phyloP scores from a whole-genome alignment of 495 filamentous ascomycete genomes.

The Hyaloscypha finlandica region DNA sequence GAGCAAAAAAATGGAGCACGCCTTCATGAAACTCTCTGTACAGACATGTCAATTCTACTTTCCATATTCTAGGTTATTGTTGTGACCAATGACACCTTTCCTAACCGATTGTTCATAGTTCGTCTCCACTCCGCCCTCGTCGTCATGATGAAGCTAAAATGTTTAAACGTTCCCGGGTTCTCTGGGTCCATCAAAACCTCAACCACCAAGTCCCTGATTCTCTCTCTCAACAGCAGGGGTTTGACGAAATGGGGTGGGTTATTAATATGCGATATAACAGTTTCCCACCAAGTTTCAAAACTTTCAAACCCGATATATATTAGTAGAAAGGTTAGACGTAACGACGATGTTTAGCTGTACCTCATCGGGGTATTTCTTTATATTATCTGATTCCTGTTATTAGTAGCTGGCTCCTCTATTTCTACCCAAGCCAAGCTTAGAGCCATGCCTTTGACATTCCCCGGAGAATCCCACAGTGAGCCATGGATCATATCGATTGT shows the following conservation, averaged over 20 bases:
- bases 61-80: too few species aligned
- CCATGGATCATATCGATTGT: conserved; percentile 65
- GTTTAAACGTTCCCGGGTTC: conserved; percentile 45
- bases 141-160: conserved; percentile 51
- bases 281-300: conserved; percentile 52
- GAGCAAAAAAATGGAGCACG: too few species aligned
- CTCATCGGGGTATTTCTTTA: conserved; percentile 45
- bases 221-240: conserved; percentile 47
- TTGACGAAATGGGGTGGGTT: conserved; percentile 63
- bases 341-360: background rate
- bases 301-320: conserved; percentile 47
- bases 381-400: conserved; percentile 38
- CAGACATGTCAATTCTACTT: too few species aligned
- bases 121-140: conserved; percentile 23
- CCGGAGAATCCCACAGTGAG: conserved; percentile 56
- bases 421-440: too few species aligned
- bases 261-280: conserved; percentile 60
- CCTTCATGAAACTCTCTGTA: too few species aligned
- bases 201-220: conserved; percentile 45
- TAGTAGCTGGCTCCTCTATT: too few species aligned
- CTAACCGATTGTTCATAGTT: too few species aligned
- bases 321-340: conserved; percentile 15
- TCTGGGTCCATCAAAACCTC: conserved; percentile 41
- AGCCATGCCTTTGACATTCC: conserved; percentile 42
- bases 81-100: too few species aligned